These are phyloP conservation scores for Stygiomarasmius scandens DNA, from an alignment of 1,284 basidiomycete species.

Conservation along the genomic window DNA sequence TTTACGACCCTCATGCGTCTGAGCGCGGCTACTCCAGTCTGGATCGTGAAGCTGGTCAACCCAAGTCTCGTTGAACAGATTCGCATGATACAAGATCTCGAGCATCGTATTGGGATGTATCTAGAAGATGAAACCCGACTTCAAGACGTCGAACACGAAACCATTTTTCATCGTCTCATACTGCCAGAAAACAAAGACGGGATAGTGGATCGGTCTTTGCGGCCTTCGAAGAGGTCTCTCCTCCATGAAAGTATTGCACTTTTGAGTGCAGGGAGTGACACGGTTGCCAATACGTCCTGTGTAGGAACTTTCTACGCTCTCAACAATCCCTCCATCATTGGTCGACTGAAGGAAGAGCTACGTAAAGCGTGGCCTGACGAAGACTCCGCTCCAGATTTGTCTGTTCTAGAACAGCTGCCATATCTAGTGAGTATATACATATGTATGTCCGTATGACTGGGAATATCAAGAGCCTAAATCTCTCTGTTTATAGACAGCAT, in stretches of 20 bases:
- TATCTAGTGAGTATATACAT: slow-evolving; percentile 18
- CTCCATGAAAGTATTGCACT: slow-evolving; percentile 17
- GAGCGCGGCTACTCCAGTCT: neutral
- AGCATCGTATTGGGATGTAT: slow-evolving; percentile 12
- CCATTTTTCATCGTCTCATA: slow-evolving; percentile 20
- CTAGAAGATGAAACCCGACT: slow-evolving; percentile 8
- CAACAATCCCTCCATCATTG: slow-evolving; percentile 6
- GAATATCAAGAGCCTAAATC: neutral
- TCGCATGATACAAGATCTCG: slow-evolving; percentile 3
- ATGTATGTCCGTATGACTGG: neutral
- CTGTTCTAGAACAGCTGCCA: slow-evolving; percentile 18
- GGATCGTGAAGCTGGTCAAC: neutral
- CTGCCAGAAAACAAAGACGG: slow-evolving; percentile 4
- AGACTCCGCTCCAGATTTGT: slow-evolving; percentile 9
- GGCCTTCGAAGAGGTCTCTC: slow-evolving; percentile 11
- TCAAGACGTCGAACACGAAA: slow-evolving; percentile 14
- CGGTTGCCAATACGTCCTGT: slow-evolving; percentile 11
- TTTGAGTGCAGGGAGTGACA: slow-evolving; percentile 19
- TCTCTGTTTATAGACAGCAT: slow-evolving; percentile 22
- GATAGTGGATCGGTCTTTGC: neutral
- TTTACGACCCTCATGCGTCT: slow-evolving; percentile 18
- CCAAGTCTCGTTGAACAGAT: neutral
- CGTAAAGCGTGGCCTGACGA: slow-evolving; percentile 17
- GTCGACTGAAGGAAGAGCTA: slow-evolving; percentile 13
- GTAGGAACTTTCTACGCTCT: slow-evolving; percentile 19